Evolutionary conservation across 1,139 yeast genomes (phyloP).

Genomic region (Debaryomyces udenii): DNA sequence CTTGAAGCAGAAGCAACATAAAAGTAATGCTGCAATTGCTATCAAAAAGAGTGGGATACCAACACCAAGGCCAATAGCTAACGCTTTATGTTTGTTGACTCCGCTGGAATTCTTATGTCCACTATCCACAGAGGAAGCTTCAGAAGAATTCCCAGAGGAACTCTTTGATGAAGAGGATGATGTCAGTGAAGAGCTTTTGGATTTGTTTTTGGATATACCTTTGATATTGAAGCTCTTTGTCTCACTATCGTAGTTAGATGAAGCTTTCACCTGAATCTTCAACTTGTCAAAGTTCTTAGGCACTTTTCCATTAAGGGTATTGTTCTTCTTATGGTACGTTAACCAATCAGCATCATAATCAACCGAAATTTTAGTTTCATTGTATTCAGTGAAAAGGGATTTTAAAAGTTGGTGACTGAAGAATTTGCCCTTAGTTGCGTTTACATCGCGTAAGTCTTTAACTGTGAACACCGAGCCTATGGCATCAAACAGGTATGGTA

Average conservation of each 20-base stretch:
- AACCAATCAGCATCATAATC: slow-evolving; percentile 64
- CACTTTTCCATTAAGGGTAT: slow-evolving; percentile 68
- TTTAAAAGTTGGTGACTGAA: slow-evolving; percentile 57
- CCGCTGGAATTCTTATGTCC: slow-evolving; percentile 15
- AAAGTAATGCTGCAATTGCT: slow-evolving; percentile 47
- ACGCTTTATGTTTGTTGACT: slow-evolving; percentile 33
- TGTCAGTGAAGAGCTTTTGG: slow-evolving; percentile 24
- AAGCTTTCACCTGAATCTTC: slow-evolving; percentile 56
- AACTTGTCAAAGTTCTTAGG: slow-evolving; percentile 61
- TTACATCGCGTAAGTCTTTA: slow-evolving; percentile 53
- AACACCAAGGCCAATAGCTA: slow-evolving; percentile 90
- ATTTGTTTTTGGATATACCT: slow-evolving; percentile 44
- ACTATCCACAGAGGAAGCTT: slow-evolving; percentile 22
- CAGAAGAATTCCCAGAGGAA: slow-evolving; percentile 19
- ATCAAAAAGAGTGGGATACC: slow-evolving; percentile 67
- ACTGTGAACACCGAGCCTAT: slow-evolving; percentile 58
- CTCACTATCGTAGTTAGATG: slow-evolving; percentile 34
- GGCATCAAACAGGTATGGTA: slow-evolving; percentile 56
- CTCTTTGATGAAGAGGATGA: slow-evolving; percentile 25
- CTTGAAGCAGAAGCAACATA: slow-evolving; percentile 62
- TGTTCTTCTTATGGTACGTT: slow-evolving; percentile 56
- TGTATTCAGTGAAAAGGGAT: slow-evolving; percentile 56
- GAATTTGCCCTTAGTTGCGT: slow-evolving; percentile 65
- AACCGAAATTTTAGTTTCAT: slow-evolving; percentile 53
- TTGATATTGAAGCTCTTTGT: slow-evolving; percentile 53